Base-by-base conservation (phyloP, 352 stramenopile species). In the Phytophthora ohioensis region DNA sequence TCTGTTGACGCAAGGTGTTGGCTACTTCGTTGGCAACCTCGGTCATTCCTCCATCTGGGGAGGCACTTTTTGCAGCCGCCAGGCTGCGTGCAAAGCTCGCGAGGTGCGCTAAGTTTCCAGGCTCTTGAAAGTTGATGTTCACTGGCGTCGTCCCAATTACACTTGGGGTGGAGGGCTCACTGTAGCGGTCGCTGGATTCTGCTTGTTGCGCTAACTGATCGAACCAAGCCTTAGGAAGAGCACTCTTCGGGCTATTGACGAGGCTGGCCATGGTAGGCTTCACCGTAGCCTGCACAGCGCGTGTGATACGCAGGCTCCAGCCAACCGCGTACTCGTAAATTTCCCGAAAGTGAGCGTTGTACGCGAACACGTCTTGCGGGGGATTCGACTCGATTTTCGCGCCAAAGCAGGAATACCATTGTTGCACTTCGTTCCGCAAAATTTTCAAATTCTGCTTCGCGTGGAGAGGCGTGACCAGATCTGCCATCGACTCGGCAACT, bases 381-480 rank as follows among this genome's bases (percentile, higher is more conserved):
- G 89, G 89, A 47, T 90, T 82, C 1, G 82, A 71, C 47, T 92
- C 83, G 6, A 94, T 71, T 69, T 93, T 93, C 1, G 80, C 75
- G 5, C 79, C 87, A 58, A 92, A 94, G 57, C 87, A 94, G 4
- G 85, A 93, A 54, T 93, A 86, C 87, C 87, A 94, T 61, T 92
- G 87, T 66, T 88, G 82, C 2, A 94, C 85, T 81, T 94, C 87
- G 41, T 94, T 94, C 3, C 82, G 80, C 52, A 94, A 46, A 17
- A 93, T 90, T 45, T 90, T 89, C 32, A 94, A 68, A 15, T 88
- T 87, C 30, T 91, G 76, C 52, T 92, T 91, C 0, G 85, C 84
- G 21, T 92, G 82, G 21, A 85, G 76, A 10, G 85, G 84, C 2
- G 84, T 91, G 5, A 93, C 76, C 4, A 90, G 71, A 52, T 95